Evolutionary conservation across 148 eudicot species (phyloP), one percentile per base, ranked within the genome.

Genomic region (Chenopodium formosanum): DNA sequence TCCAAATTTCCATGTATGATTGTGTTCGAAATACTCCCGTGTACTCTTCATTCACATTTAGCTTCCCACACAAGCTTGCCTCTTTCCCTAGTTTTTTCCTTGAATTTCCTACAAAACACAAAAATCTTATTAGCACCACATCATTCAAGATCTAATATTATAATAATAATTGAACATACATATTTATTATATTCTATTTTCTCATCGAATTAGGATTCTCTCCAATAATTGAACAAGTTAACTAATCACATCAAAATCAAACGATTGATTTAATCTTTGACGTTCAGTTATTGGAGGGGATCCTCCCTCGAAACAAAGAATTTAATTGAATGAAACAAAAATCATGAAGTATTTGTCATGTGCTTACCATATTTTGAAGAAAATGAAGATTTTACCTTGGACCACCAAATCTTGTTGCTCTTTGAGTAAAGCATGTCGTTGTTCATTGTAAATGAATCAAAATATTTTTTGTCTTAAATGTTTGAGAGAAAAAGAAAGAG

Each of bases 1-100:
- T 81, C 48, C 82, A 85, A 17, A 88, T 83, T 34, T 88, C 90
- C 13, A 79, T 75, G 65, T 83, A 88, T 0, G 90, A 88, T 75
- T 85, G 76, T 2, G 86, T 85, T 77, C 90, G 78, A 73, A 88
- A 85, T 56, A 88, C 86, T 85, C 79, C 88, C 80, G 81, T 88
- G 82, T 88, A 88, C 84, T 85, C 88, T 56, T 85, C 88, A 47
- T 85, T 79, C 16, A 88, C 88, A 47, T 79, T 86, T 82, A 79
- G 16, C 83, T 85, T 85, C 83, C 29, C 25, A 34, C 79, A 27
- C 53, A 70, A 75, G 83, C 75, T 67, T 72, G 65, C 78, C 25
- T 65, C 81, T 34, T 77, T 77, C 22, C 44, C 78, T 52, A 60
- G 84, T 81, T 83, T 80, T 70, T 53, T 80, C 71, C 19, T 85